These are phyloP conservation scores for Penicillium cosmopolitanum DNA, from an alignment of 495 filamentous ascomycete species.

Conservation along the genomic window DNA sequence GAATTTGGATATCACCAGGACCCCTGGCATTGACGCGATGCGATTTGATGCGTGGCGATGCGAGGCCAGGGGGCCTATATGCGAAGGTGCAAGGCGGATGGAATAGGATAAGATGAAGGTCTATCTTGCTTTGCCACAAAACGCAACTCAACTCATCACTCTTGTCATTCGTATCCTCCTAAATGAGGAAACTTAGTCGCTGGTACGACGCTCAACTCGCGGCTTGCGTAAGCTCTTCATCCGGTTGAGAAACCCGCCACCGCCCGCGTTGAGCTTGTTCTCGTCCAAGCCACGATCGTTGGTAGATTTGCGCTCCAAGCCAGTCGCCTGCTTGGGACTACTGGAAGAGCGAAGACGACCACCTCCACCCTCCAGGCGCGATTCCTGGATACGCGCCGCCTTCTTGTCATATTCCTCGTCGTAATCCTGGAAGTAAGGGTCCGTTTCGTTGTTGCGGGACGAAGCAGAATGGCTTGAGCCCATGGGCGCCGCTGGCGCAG, in stretches of 20 bases:
- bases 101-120: constrained; percentile 3
- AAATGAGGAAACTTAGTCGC: constrained; percentile 25
- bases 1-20: constrained; percentile 10
- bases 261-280: constrained; percentile 47
- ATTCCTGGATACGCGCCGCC: constrained; percentile 61
- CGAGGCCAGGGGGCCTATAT: not conserved
- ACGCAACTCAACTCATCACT: too few relatives aligned
- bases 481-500: constrained; percentile 19
- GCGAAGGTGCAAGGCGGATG: not conserved
- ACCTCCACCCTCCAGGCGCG: constrained; percentile 48
- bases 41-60: too few relatives aligned
- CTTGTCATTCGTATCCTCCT: not conserved
- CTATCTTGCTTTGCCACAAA: not conserved
- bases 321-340: constrained; percentile 58
- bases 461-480: constrained; percentile 38
- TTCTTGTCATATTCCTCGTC: constrained; percentile 74
- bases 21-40: too few relatives aligned
- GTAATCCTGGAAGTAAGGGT: constrained; percentile 90
- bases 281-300: constrained; percentile 60
- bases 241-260: constrained; percentile 74
- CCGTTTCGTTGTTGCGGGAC: constrained; percentile 57
- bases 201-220: constrained; percentile 48
- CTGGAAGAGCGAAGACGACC: constrained; percentile 57
- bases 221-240: constrained; percentile 83
- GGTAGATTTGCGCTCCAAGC: constrained; percentile 70